phyloP scores from a whole-genome alignment of 345 rosid genomes.

The Anacardium occidentale region DNA sequence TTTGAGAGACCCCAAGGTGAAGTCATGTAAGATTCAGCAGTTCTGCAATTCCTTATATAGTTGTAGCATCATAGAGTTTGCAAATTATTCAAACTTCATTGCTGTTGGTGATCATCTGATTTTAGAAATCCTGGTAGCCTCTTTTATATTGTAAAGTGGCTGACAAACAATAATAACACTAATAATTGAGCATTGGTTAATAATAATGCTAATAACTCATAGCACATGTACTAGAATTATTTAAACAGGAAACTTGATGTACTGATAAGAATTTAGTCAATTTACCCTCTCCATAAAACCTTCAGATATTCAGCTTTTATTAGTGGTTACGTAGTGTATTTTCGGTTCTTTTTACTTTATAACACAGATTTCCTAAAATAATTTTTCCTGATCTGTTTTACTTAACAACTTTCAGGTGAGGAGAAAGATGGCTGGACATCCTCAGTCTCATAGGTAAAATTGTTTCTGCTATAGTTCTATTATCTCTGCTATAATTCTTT shows the following conservation, averaged over 20 bases:
- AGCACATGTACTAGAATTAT: neutral
- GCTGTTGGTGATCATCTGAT: neutral
- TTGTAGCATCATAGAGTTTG: neutral
- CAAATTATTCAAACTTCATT: neutral
- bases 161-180: neutral
- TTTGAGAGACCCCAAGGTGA: conserved; percentile 92
- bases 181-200: no score
- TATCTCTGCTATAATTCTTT: neutral
- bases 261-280: neutral
- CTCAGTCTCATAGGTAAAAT: conserved; percentile 62
- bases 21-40: conserved; percentile 64
- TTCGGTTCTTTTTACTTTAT: neutral
- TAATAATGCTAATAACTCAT: neutral
- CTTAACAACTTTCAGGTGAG: conserved; percentile 48
- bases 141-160: neutral
- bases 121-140: neutral
- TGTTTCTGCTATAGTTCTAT: neutral
- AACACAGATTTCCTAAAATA: no score
- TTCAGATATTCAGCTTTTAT: conserved; percentile 1
- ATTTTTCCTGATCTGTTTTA: conserved; percentile 15
- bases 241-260: neutral
- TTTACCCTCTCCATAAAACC: neutral
- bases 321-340: neutral
- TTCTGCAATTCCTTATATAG: conserved; percentile 20
- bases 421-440: conserved; percentile 68